Evolutionary conservation across 2,329 filamentous ascomycete species (phyloP), one percentile per base, ranked within the genome.

Genomic region (Ustulina deusta): DNA sequence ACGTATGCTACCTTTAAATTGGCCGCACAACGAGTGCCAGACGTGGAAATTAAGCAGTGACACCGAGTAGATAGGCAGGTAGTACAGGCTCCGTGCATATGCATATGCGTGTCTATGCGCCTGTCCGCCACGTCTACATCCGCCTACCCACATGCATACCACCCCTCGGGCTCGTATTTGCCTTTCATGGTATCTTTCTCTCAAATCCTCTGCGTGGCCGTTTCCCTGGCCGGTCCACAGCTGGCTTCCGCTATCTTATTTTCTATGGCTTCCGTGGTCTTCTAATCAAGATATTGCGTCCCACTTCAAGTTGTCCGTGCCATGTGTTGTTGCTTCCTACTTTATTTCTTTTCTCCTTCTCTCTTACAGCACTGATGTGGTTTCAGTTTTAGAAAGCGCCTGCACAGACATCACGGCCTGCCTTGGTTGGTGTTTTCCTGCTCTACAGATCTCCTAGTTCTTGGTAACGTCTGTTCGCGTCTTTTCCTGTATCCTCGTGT

Each of bases 401-500:
- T 27, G n/a, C 52, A 48, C 51, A 25, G 29, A 29, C 15, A 36
- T 20, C 9, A 27, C 38, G 42, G 48, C 38, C 25, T 48, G 36
- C 36, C 46, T 38, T 38, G 44, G 11, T 46, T 59, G 51, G 20
- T 58, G 27, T 32, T 36, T 20, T 25, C 20, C 27, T 27, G 17
- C 6, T 44, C 7, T 20, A 6, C 27, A 15, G 20, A 17, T 11
- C 17, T 20, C 6, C 38, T 32, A 27, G 15, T 48, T 42, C 40
- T 38, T 7, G 56, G 38, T n/a, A 36, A 20, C 42, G 42, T 44
- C 13, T 48, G 22, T 63, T 42, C 48, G n/a, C 46, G 44, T 44
- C 42, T 42, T 56, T 51, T 15, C 32, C 27, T 60, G 13, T 42
- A 44, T 62, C 40, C 40, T 66, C 48, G 48, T 63, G 49, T 66